phyloP scores from a whole-genome alignment of 306 rosid genomes.

The Fagus crenata region DNA sequence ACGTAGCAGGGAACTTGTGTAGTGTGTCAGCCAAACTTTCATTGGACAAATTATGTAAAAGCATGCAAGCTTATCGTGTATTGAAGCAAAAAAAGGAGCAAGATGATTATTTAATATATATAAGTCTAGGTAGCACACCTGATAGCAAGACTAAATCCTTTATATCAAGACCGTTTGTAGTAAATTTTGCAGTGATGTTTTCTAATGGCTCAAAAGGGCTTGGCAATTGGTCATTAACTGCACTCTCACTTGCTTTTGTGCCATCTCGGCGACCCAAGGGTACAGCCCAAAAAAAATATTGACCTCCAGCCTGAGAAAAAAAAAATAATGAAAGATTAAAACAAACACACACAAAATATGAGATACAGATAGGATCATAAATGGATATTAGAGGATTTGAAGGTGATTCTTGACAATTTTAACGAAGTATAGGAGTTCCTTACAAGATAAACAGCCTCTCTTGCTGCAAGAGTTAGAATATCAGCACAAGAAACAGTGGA shows the following conservation, averaged over 20 bases:
- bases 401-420: not conserved
- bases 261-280: slow-evolving; percentile 85
- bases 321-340: not conserved
- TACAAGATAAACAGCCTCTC: slow-evolving; percentile 79
- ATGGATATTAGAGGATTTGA: not conserved
- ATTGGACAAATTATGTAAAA: not conserved
- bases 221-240: slow-evolving; percentile 57
- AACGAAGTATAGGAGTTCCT: slow-evolving; percentile 27
- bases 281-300: slow-evolving; percentile 50
- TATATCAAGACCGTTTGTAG: slow-evolving; percentile 60
- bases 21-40: not conserved
- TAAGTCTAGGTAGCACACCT: slow-evolving; percentile 44
- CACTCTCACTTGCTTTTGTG: slow-evolving; percentile 60
- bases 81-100: not conserved
- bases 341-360: not conserved
- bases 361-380: not conserved
- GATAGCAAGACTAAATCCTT: slow-evolving; percentile 82
- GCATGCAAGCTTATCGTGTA: not conserved
- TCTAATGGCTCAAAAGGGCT: slow-evolving; percentile 76
- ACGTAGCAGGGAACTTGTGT: too few species aligned
- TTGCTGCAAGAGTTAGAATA: slow-evolving; percentile 70
- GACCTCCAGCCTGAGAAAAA: slow-evolving; percentile 59
- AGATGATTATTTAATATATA: not conserved
- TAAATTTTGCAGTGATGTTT: slow-evolving; percentile 62
- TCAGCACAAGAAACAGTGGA: slow-evolving; percentile 84